These are phyloP conservation scores for Akanthomyces lecanii DNA, from an alignment of 2,329 filamentous ascomycete species.

Conservation along the genomic window DNA sequence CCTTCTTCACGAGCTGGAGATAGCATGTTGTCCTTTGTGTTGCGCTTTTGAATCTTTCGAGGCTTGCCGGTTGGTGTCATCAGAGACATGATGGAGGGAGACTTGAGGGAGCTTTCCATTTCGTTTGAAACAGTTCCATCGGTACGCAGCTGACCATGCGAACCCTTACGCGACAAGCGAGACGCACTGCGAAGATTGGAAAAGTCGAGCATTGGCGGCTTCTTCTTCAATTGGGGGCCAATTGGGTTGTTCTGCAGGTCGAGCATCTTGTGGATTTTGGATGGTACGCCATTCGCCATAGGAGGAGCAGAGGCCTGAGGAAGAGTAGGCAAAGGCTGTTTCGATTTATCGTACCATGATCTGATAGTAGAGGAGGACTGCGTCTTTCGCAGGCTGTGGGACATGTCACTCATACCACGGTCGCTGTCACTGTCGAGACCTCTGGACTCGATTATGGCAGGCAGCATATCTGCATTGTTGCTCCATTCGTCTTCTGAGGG, in stretches of 20 bases:
- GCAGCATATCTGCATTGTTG: constrained; percentile 45
- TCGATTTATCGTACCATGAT: constrained; percentile 54
- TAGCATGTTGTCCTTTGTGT: constrained; percentile 34
- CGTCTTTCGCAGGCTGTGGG: constrained; percentile 41
- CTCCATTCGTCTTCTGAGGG: constrained; percentile 34
- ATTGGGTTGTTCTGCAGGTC: constrained; percentile 38
- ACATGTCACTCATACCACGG: constrained; percentile 34
- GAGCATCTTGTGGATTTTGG: constrained; percentile 44
- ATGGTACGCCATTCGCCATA: constrained; percentile 52
- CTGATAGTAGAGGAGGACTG: constrained; percentile 52
- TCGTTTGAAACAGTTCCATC: constrained; percentile 30
- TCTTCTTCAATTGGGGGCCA: constrained; percentile 32
- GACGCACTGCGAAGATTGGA: constrained; percentile 38
- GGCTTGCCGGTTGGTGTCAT: constrained; percentile 26
- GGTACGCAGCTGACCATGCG: constrained; percentile 29
- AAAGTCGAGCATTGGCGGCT: constrained; percentile 47
- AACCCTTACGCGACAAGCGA: constrained; percentile 27
- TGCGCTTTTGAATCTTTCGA: constrained; percentile 31
- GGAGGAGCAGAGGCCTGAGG: constrained; percentile 56
- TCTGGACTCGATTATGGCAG: constrained; percentile 26
- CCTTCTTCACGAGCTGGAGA: constrained; percentile 23
- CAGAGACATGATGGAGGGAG: constrained; percentile 41
- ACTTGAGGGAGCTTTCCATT: constrained; percentile 35
- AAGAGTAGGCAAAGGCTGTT: constrained; percentile 52
- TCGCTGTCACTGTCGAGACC: constrained; percentile 23